Base-by-base conservation (phyloP, 106 monocot genomes). In the Dactylorhiza incarnata region DNA sequence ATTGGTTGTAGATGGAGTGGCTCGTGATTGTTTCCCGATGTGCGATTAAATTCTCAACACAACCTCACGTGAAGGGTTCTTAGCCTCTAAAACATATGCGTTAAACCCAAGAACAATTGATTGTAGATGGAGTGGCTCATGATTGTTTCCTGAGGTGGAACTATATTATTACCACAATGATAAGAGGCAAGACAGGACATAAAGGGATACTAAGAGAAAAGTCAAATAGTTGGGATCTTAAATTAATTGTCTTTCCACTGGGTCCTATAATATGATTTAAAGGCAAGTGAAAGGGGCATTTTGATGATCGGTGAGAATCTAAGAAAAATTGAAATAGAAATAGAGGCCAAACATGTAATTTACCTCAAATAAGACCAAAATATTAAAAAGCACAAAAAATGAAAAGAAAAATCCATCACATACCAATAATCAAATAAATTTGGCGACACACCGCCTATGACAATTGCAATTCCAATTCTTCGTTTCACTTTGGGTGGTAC, bases 331-430 rank as follows among this genome's bases (percentile, higher is more conserved):
- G 53, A 54, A 54, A 59, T 59, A 5, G 22, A 59, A 59, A 59
- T 59, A 59, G 58, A 59, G 22, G 58, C 58, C n/a, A 59, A 59
- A 59, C 58, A 59, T n/a, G 58, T 59, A 20, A 20, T 59, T 20
- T 59, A 8, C 1, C 20, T 1, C 7, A 8, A 7, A 65, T 65
- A 26, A 5, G 2, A 65, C 29, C 4, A 26, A 12, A 29, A 65
- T 12, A 12, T 22, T 61, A 6, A 61, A 61, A 59, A 61, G 23
- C 0, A 54, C 4, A 62, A 62, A 19, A 62, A 20, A 62, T 62
- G 23, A 62, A 23, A 62, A 62, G 11, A 29, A 5, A n/a, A 65
- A 12, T 13, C 29, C 19, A 20, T 6, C 17, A 26, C 65, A 65
- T 65, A 29, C 65, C 13, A 29, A 5, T 26, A 20, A 65, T 12